Base-by-base conservation (phyloP, 441 rosid species). In the Arabidopsis hybrid region DNA sequence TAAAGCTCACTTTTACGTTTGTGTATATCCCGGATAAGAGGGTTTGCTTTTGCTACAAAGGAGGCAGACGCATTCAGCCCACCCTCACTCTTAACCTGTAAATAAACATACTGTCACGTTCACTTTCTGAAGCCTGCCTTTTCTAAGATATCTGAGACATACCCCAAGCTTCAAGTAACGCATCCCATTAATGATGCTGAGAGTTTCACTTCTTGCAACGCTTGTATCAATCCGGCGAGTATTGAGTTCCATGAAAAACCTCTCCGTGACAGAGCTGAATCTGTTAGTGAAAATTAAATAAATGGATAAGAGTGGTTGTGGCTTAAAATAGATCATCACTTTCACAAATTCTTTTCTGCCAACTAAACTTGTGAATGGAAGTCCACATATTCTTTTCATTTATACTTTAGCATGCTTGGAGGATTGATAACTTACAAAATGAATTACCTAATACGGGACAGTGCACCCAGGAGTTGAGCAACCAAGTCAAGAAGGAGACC, bases 91-190 rank as follows among this genome's bases (percentile, higher is more conserved):
- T 88, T 93, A 77, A 96, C 97, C 99, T 96, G 91, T 47, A 71
- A 79, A 80, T 63, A 55, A 72, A 36, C 65, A 49, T 45, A 72
- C 29, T 46, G 79, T 83, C 79, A 86, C n/a, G 69, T 65, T 72
- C 17, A 35, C 40, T 45, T 68, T 64, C 71, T 78, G 47, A 69
- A 74, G 69, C n/a, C 42, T 64, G 40, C 52, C 60, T 60, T 45
- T 51, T 70, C 32, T 18, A 56, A 65, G 59, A 71, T 68, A 50
- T 14, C 46, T 14, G 79, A 73, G 56, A 80, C 91, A 74, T 87
- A 96, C 98, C 95, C 98, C 97, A 59, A 96, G 98, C 83, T 91
- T 93, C 72, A 96, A 83, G 86, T 96, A 96, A 57, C 98, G 99
- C 99, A 96, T 90, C 72, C 99, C 98, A 84, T 93, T 96, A 60